Percentiles rank a stretch among this genome's conserved stretches.
Conservation (phyloP, 371 early-diverging fungal species). For the Apophysomyces trapeziformis region DNA sequence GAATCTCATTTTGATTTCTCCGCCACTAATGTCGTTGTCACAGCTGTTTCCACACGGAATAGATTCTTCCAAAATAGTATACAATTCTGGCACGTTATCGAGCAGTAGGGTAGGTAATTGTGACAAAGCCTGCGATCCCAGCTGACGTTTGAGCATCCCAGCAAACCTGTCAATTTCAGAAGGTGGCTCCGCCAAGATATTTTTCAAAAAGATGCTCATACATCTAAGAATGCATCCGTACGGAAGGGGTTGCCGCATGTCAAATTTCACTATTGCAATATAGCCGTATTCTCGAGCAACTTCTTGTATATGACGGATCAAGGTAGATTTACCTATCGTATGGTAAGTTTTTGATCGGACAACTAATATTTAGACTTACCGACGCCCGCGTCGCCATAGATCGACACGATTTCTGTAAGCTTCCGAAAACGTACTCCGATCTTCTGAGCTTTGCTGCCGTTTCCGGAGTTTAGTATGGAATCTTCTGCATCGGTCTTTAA, state of each 20-base stretch:
- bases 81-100: conserved; percentile 48
- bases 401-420: conserved; percentile 46
- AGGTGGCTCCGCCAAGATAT: conserved; percentile 38
- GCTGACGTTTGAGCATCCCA: conserved; percentile 37
- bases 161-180: conserved; percentile 44
- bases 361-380: conserved; percentile 10
- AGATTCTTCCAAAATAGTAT: conserved; percentile 30
- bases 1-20: conserved; percentile 47
- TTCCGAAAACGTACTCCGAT: conserved; percentile 22
- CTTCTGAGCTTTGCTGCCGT: conserved; percentile 14
- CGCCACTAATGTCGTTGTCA: conserved; percentile 38
- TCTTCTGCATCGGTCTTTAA: conserved; percentile 13
- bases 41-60: conserved; percentile 19
- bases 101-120: conserved; percentile 44
- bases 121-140: conserved; percentile 35
- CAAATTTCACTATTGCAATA: conserved; percentile 49
- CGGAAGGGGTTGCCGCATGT: conserved; percentile 47
- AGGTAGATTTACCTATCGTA: conserved; percentile 41
- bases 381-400: conserved; percentile 49
- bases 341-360: not conserved
- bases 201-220: conserved; percentile 43
- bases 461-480: conserved; percentile 8
- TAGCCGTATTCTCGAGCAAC: conserved; percentile 51
- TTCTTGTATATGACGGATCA: conserved; percentile 44
- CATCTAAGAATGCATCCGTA: conserved; percentile 52